Percentiles rank a stretch among this genome's conserved stretches.
Evolutionary conservation across 1,139 yeast species (phyloP).

Genomic region (Suhomyces coccinellae): DNA sequence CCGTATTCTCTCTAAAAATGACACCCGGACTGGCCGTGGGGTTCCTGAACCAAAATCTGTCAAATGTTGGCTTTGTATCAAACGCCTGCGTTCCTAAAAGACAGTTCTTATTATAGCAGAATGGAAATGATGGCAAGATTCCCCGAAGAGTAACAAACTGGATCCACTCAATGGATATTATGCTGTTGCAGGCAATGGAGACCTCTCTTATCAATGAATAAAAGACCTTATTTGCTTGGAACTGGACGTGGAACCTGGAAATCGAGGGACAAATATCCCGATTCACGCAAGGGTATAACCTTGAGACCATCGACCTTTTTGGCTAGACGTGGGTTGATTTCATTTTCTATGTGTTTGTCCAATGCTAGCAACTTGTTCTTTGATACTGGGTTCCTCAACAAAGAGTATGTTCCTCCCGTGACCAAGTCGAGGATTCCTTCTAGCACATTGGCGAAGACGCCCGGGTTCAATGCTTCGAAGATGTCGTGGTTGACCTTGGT

Average conservation of each 20-base stretch:
- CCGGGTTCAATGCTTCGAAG: conserved; percentile 42
- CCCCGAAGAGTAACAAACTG: too few relatives aligned
- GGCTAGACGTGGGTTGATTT: conserved; percentile 37
- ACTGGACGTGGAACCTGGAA: conserved; percentile 50
- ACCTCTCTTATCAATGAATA: too few relatives aligned
- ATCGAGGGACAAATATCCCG: conserved; percentile 67
- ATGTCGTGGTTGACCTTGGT: conserved; percentile 46
- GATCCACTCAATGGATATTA: too few relatives aligned
- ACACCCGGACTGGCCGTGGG: too few relatives aligned
- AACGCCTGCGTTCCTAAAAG: too few relatives aligned
- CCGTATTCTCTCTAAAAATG: too few relatives aligned
- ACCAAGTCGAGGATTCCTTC: conserved; percentile 49
- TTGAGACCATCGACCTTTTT: conserved; percentile 27
- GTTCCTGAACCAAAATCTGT: too few relatives aligned
- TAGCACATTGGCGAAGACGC: conserved; percentile 32
- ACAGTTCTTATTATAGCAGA: too few relatives aligned
- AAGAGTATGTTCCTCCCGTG: conserved; percentile 38
- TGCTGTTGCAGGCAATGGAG: too few relatives aligned
- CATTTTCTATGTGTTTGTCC: conserved; percentile 44
- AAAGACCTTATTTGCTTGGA: not conserved
- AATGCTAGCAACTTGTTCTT: conserved; percentile 35
- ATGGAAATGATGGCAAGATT: too few relatives aligned
- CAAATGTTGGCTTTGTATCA: too few relatives aligned
- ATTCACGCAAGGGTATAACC: conserved; percentile 53
- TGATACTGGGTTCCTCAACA: conserved; percentile 23